Evolutionary conservation across 306 rosid species (phyloP), one percentile per base, ranked within the genome.

Genomic region (Prunus fruticosa): DNA sequence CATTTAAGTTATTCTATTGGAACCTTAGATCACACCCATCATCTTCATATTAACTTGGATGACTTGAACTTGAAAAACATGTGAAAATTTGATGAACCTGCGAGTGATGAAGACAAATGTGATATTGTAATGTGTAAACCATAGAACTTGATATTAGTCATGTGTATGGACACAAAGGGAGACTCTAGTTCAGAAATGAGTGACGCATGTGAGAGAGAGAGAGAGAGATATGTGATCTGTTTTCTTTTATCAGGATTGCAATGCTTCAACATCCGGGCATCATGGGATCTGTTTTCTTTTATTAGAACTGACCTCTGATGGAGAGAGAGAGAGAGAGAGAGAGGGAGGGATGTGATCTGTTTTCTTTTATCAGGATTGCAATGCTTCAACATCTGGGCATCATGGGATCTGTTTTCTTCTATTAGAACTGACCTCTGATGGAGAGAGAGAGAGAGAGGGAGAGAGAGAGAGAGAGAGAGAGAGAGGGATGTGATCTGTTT

Each of bases 101-200:
- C 23, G 22, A 8, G 7, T 14, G 43, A 53, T 32, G 16, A 47
- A 52, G 28, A n/a, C 60, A 50, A 69, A 16, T 13, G 1, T 27
- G 25, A 50, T 16, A 22, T 67, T 46, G 15, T 69, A 50, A 15
- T 27, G 61, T 69, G 74, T 69, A 69, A 50, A 30, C 73, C 61
- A 27, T 69, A 27, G 54, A 50, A 69, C 27, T 69, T 69, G 43
- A 69, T 50, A 14, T 50, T 50, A 16, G 60, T 50, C 2, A 13
- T 14, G 14, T 50, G 18, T 12, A 2, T 10, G 18, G 3, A 11
- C 15, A 49, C 3, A 3, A 25, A 25, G 38, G 50, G 8, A 16
- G 47, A 10, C 62, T 51, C 19, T 49, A 28, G 47, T 19, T 27
- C 25, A 16, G 27, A 43, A 69, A 69, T 69, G 60, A 30, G 20